These are phyloP conservation scores for Trichosporon faecale DNA, from an alignment of 1,284 basidiomycete genomes.

Conservation along the genomic window DNA sequence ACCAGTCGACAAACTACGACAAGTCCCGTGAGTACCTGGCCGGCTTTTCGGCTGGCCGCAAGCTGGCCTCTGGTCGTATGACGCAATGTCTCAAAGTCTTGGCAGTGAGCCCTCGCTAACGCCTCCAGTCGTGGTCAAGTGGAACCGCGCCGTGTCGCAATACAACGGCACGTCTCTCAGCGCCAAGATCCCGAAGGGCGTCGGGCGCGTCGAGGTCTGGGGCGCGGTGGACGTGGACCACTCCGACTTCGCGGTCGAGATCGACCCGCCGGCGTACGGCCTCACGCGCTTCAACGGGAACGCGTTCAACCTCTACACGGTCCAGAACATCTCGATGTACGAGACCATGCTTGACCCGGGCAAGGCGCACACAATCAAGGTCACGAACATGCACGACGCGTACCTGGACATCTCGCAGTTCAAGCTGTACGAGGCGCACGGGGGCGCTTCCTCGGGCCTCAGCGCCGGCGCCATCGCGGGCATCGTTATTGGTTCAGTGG, in stretches of 20 bases:
- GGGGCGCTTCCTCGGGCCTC: background rate
- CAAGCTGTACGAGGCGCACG: background rate
- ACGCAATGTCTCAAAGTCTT: no score
- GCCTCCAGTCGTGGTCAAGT: background rate
- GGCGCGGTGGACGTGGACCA: background rate
- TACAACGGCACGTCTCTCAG: background rate
- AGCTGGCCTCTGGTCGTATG: no score
- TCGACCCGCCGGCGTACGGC: background rate
- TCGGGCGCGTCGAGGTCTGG: background rate
- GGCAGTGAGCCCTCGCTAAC: background rate
- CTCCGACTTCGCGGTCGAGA: background rate
- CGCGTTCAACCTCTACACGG: background rate
- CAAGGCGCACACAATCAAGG: background rate
- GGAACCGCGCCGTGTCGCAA: background rate
- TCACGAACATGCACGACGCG: background rate
- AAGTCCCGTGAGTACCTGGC: background rate
- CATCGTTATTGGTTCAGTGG: background rate
- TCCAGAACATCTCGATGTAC: background rate
- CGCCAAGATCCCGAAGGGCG: background rate
- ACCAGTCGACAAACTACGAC: background rate
- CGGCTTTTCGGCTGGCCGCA: no score
- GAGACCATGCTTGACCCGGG: background rate
- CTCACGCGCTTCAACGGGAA: background rate
- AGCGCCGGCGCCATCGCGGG: background rate
- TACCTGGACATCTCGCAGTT: constrained; percentile 1